Conservation (phyloP, 768 basidiomycete species). For the Suillus occidentalis region DNA sequence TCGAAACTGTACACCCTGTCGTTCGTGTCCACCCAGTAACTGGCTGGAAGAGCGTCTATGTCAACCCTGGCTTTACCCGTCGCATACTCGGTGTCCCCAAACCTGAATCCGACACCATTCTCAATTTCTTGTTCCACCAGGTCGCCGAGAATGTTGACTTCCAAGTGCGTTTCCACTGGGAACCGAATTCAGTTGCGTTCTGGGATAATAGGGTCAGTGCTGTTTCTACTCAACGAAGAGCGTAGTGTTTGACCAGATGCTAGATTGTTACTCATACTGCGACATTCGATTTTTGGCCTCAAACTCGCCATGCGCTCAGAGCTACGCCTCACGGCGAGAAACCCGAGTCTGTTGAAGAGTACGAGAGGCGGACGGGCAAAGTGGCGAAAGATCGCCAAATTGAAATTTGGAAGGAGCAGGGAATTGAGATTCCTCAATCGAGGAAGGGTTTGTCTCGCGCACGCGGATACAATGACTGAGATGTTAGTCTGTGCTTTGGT, state of each 20-base stretch:
- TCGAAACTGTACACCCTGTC: constrained; percentile 76
- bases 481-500: background rate
- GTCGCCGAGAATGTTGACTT: constrained; percentile 70
- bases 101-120: constrained; percentile 74
- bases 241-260: background rate
- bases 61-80: constrained; percentile 83
- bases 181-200: constrained; percentile 73
- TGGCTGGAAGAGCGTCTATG: constrained; percentile 81
- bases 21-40: constrained; percentile 85
- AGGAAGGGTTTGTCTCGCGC: constrained; percentile 36
- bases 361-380: constrained; percentile 63
- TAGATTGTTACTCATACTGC: constrained; percentile 79
- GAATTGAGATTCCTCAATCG: constrained; percentile 41
- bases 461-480: constrained; percentile 63
- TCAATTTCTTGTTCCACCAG: constrained; percentile 69
- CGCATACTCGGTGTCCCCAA: constrained; percentile 79
- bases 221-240: background rate
- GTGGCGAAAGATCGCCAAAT: constrained; percentile 70
- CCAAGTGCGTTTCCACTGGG: constrained; percentile 79
- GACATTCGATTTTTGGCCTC: constrained; percentile 82
- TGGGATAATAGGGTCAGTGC: constrained; percentile 79
- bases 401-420: constrained; percentile 71
- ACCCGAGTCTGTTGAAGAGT: constrained; percentile 71
- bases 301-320: constrained; percentile 73
- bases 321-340: constrained; percentile 81